A percentile compares a stretch with the other conserved stretches of the same genome.
These are phyloP conservation scores for Crithidia fasciculata DNA, from an alignment of 208 protist genomes.

Conservation along the genomic window DNA sequence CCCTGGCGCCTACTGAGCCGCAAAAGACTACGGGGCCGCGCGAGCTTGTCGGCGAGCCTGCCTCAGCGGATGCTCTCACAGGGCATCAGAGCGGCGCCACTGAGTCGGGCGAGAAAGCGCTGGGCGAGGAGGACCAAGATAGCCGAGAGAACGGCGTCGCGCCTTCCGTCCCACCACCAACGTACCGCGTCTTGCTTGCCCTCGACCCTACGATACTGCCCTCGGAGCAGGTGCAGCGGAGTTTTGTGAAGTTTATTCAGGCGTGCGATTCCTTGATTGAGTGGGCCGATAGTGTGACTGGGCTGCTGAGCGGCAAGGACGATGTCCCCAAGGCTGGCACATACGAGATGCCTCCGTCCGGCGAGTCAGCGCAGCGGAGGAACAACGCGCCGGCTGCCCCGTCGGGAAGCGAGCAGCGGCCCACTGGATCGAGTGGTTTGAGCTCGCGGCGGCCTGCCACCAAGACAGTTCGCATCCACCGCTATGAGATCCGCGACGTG, in stretches of 20 bases:
- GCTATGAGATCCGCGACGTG: constrained; percentile 79
- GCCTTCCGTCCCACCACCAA: constrained; percentile 2
- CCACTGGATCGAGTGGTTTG: background rate
- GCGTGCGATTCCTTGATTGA: constrained; percentile 45
- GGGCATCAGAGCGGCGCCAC: too few species aligned
- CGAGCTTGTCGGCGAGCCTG: background rate
- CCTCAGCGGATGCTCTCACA: background rate
- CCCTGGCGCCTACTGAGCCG: constrained; percentile 3
- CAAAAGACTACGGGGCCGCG: constrained; percentile 1
- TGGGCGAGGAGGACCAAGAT: background rate
- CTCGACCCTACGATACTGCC: constrained; percentile 37
- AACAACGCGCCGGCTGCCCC: background rate
- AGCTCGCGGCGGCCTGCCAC: constrained; percentile 14
- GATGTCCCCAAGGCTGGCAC: constrained; percentile 68
- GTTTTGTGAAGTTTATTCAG: constrained; percentile 72
- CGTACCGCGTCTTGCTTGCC: constrained; percentile 30
- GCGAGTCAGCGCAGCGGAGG: constrained; percentile 8
- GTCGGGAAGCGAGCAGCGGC: constrained; percentile 3
- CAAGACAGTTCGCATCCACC: constrained; percentile 59
- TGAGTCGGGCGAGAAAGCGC: too few species aligned
- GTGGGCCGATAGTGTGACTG: constrained; percentile 55
- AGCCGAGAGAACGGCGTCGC: background rate
- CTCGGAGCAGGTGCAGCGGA: constrained; percentile 31
- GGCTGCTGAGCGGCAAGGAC: constrained; percentile 49
- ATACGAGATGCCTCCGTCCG: constrained; percentile 37